These are phyloP conservation scores for Eucalyptus erythrocorys DNA, from an alignment of 345 rosid species.

Conservation along the genomic window DNA sequence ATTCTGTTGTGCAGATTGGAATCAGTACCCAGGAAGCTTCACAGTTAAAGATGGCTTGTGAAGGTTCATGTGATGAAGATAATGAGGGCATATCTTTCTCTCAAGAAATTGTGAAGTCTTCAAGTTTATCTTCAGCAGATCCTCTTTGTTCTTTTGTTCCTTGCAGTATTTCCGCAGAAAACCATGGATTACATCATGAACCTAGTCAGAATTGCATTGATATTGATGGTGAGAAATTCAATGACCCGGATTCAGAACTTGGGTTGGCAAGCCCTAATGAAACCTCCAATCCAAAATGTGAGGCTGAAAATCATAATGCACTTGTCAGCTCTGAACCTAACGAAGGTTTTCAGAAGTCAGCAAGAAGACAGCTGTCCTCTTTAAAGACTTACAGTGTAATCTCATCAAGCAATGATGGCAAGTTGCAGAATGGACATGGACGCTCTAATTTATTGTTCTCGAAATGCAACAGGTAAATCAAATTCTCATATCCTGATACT, in stretches of 20 bases:
- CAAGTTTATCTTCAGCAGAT: constrained; percentile 23
- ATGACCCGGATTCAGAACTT: not conserved
- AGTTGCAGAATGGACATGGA: not conserved
- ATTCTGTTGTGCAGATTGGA: constrained; percentile 26
- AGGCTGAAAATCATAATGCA: not conserved
- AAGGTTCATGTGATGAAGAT: constrained; percentile 11
- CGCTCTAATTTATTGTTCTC: not conserved
- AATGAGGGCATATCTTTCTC: constrained; percentile 13
- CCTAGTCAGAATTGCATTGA: constrained; percentile 5
- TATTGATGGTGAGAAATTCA: constrained; percentile 11
- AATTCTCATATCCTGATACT: not conserved
- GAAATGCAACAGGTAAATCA: not conserved
- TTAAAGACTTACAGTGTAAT: constrained; percentile 30
- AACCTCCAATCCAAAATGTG: not conserved
- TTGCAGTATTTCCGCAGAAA: constrained; percentile 44
- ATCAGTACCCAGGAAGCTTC: constrained; percentile 10
- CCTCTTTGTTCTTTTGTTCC: constrained; percentile 74
- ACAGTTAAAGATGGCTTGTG: constrained; percentile 20
- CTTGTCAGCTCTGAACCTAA: not conserved
- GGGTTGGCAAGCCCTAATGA: constrained; percentile 1
- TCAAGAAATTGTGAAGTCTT: constrained; percentile 30
- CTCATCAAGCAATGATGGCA: constrained; percentile 1
- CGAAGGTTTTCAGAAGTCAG: constrained; percentile 2
- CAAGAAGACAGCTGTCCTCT: constrained; percentile 16
- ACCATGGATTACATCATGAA: constrained; percentile 2